Base-by-base conservation (phyloP, 331 rosid genomes). In the Telfairia occidentalis region DNA sequence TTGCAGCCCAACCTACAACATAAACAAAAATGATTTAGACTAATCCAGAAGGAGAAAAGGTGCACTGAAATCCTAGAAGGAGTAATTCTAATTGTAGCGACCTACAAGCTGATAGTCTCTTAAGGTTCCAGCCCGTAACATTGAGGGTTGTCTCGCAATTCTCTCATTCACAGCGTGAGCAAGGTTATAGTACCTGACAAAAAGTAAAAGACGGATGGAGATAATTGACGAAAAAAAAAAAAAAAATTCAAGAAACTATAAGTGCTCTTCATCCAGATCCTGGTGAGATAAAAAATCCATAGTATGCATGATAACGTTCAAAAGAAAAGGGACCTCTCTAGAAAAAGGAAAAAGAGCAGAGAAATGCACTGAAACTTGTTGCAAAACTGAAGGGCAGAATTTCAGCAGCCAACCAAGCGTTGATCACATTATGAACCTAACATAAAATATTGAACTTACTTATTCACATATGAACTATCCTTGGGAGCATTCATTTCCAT, bases 41-140 rank as follows among this genome's bases (percentile, higher is more conserved):
- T 2, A 18, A 45, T 7, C 35, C 28, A 29, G 34, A 37, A 76
- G 46, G 5, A 60, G 24, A 61, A 69, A 61, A 49, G 52, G n/a
- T 53, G 26, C 46, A 54, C 45, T 70, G 77, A 45, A 65, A 57
- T 13, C 32, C 52, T 23, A 58, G 71, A 60, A 67, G 55, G 37
- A 77, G 73, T 59, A 57, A 37, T 66, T 79, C 54, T 76, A 37
- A 82, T 71, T 64, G 49, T 49, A 79, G 88, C 61, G 88, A 83
- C 97, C 80, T 89, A 95, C 99, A 81, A 95, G 96, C 77, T 95
- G 99, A 95, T 95, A 95, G 77, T 95, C 99, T 92, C 99, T 90
- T 83, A 95, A 86, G 81, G 90, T 95, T 86, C 99, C 99, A 34
- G 92, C 86, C 79, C 97, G 87, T 81, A 95, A 82, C 90, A 90